Evolutionary conservation across 1,284 basidiomycete species (phyloP).

Genomic region (Fomes fomentarius): DNA sequence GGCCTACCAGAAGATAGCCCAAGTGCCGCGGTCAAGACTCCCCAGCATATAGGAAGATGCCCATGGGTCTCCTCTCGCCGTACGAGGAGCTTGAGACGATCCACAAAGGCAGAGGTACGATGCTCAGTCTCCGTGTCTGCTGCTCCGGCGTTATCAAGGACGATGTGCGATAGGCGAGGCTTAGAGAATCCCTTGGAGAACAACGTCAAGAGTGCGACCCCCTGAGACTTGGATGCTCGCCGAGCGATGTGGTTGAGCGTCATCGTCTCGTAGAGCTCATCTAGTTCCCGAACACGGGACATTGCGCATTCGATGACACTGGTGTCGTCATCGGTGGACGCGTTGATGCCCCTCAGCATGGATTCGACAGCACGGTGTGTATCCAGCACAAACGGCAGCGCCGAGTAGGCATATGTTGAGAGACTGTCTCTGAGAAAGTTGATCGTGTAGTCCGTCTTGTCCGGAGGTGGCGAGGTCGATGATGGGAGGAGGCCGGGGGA

Average conservation of each 20-base stretch:
- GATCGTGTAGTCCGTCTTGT: constrained; percentile 42
- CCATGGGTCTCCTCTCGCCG: constrained; percentile 71
- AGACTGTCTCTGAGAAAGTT: constrained; percentile 75
- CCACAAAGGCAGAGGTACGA: constrained; percentile 49
- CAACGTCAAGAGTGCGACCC: constrained; percentile 90
- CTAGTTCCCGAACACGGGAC: constrained; percentile 55
- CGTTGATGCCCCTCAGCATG: constrained; percentile 1
- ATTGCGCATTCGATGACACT: constrained; percentile 33
- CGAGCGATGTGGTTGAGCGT: constrained; percentile 89
- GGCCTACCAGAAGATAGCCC: constrained; percentile 72
- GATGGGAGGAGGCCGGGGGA: constrained; percentile 25
- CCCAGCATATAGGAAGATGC: constrained; percentile 92
- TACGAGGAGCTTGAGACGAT: constrained; percentile 68
- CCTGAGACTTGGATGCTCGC: constrained; percentile 90
- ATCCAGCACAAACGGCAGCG: constrained; percentile 78
- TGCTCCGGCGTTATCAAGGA: constrained; percentile 18
- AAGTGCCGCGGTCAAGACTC: constrained; percentile 78
- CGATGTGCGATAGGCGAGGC: constrained; percentile 37
- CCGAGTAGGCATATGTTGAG: constrained; percentile 72
- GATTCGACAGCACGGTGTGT: constrained; percentile 52
- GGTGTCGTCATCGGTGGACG: not conserved
- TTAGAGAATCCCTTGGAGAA: constrained; percentile 81
- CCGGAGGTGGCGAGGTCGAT: constrained; percentile 37
- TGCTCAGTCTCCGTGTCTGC: constrained; percentile 20
- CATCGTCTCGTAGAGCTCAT: constrained; percentile 83